These are phyloP conservation scores for Earliella scabrosa DNA, from an alignment of 1,284 basidiomycete genomes.

Conservation along the genomic window DNA sequence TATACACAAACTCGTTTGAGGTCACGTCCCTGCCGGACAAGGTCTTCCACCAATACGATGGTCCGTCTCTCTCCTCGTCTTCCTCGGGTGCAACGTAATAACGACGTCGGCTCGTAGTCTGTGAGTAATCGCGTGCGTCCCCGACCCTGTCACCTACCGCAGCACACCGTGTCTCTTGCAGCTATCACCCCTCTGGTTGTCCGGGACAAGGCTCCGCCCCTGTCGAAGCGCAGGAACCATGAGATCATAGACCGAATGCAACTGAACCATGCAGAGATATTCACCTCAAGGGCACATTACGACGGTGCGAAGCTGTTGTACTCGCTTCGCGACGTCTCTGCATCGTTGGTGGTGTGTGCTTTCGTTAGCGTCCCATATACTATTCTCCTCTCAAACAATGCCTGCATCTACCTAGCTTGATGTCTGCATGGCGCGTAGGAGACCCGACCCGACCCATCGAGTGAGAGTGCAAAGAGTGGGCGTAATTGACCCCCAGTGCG, in stretches of 20 bases:
- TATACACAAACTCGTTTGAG: neutral
- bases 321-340: neutral
- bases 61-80: neutral
- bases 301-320: neutral
- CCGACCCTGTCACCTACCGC: neutral
- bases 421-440: neutral
- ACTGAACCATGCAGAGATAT: neutral
- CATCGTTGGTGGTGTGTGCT: neutral
- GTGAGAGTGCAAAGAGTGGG: neutral
- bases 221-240: neutral
- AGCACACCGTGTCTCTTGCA: neutral
- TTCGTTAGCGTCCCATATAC: neutral
- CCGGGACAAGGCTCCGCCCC: neutral
- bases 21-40: neutral
- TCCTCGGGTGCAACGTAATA: neutral
- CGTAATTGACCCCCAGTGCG: neutral
- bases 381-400: too few species aligned
- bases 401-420: too few species aligned
- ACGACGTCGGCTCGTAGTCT: neutral
- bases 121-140: neutral
- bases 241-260: neutral
- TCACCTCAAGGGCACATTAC: neutral
- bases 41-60: neutral
- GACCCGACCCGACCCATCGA: neutral
- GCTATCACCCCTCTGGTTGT: neutral